phyloP scores from a whole-genome alignment of 1,284 basidiomycete genomes.

The Neonothopanus nambi region DNA sequence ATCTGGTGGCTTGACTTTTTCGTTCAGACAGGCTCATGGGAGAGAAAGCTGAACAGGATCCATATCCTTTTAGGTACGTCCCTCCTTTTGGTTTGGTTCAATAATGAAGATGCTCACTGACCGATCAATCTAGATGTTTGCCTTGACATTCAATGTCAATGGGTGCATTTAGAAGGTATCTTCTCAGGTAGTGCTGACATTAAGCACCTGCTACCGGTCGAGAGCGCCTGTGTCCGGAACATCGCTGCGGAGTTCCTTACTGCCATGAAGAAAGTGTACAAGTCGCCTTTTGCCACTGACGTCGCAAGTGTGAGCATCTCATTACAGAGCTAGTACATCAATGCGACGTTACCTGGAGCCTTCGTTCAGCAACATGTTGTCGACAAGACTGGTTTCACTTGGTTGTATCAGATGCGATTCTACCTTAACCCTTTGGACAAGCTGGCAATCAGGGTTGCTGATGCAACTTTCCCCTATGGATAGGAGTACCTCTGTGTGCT shows the following conservation, averaged over 20 bases:
- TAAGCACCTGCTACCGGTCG: constrained; percentile 97
- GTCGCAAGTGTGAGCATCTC: constrained; percentile 97
- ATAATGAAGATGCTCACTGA: neutral
- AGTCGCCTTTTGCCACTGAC: constrained; percentile 97
- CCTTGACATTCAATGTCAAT: constrained; percentile 99
- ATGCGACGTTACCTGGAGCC: constrained; percentile 86
- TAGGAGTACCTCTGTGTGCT: constrained; percentile 99
- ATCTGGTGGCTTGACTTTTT: constrained; percentile 15
- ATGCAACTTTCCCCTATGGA: constrained; percentile 94
- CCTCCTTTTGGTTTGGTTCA: neutral
- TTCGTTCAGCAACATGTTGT: constrained; percentile 70
- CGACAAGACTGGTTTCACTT: constrained; percentile 79
- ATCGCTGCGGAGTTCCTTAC: constrained; percentile 98
- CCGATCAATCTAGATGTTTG: constrained; percentile 73
- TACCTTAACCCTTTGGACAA: constrained; percentile 88
- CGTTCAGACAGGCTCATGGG: constrained; percentile 81
- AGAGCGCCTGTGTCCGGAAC: constrained; percentile 95
- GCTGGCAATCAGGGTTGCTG: constrained; percentile 83
- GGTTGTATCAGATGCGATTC: constrained; percentile 99
- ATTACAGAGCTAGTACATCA: constrained; percentile 99
- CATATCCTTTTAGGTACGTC: constrained; percentile 89
- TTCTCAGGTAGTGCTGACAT: constrained; percentile 99
- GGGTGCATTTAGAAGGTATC: constrained; percentile 99
- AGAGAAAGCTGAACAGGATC: constrained; percentile 92
- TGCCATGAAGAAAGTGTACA: constrained; percentile 99